Percentiles rank a stretch among this genome's conserved stretches.
phyloP scores from a whole-genome alignment of 257 asterid species.

The Phtheirospermum japonicum region DNA sequence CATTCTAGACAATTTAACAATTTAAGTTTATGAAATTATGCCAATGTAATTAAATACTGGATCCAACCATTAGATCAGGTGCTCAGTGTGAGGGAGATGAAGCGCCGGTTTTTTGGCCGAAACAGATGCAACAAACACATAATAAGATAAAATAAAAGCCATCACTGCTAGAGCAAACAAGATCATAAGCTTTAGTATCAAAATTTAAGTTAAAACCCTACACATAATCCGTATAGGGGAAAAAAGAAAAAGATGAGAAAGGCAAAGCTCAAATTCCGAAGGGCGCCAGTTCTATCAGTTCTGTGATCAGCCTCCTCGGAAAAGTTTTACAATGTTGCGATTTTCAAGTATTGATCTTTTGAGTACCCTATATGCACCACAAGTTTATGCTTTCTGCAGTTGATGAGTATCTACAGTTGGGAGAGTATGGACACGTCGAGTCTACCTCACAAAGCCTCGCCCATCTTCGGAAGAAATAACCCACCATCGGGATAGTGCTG shows the following conservation, averaged over 20 bases:
- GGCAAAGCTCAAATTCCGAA: not conserved
- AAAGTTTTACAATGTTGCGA: not conserved
- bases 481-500: constrained; percentile 1
- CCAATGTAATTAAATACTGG: no score
- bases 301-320: constrained; percentile 5
- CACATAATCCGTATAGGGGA: not conserved
- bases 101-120: not conserved
- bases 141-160: constrained; percentile 1
- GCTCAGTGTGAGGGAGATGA: no score
- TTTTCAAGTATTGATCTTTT: not conserved
- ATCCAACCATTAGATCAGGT: no score
- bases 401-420: not conserved
- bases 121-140: not conserved
- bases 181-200: constrained; percentile 1
- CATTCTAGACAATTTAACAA: no score
- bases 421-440: not conserved
- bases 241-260: not conserved
- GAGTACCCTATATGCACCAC: not conserved
- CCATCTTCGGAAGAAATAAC: not conserved
- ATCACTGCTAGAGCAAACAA: constrained; percentile 5
- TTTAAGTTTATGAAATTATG: no score
- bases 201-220: not conserved
- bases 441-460: not conserved
- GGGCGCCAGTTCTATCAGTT: not conserved
- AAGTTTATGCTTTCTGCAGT: not conserved